A percentile compares a stretch with the other conserved stretches of the same genome.
phyloP scores from a whole-genome alignment of 176 grass and related monocot genomes.

The Carex pumila region DNA sequence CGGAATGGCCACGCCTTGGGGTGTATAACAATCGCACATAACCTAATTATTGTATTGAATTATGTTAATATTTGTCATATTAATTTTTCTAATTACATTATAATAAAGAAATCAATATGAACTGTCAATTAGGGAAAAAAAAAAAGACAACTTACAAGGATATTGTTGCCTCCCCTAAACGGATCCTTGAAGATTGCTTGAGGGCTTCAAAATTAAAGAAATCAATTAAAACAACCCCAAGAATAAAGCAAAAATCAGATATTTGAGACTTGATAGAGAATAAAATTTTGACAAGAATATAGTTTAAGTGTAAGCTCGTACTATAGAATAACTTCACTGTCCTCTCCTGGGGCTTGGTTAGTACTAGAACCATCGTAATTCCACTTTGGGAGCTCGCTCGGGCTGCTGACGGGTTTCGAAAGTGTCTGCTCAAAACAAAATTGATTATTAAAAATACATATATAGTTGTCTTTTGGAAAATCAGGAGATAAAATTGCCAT shows the following conservation, averaged over 20 bases:
- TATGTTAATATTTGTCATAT: too few species aligned
- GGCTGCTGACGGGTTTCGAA: constrained; percentile 47
- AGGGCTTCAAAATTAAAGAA: constrained; percentile 38
- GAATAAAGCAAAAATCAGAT: constrained; percentile 7
- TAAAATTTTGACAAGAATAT: not conserved
- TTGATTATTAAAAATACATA: not conserved
- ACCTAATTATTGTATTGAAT: constrained; percentile 20
- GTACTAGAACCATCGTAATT: constrained; percentile 97
- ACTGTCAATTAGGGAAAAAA: not conserved
- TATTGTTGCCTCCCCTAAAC: constrained; percentile 89
- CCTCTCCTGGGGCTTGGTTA: constrained; percentile 84
- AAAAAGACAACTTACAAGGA: constrained; percentile 52
- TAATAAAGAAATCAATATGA: too few species aligned
- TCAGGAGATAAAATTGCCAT: not conserved
- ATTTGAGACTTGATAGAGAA: not conserved
- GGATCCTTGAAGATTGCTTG: constrained; percentile 97
- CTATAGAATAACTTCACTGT: constrained; percentile 98
- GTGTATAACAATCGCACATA: constrained; percentile 96
- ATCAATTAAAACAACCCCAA: not conserved
- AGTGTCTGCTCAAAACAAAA: constrained; percentile 48
- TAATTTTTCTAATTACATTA: too few species aligned
- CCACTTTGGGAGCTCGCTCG: constrained; percentile 84
- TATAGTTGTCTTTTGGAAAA: not conserved
- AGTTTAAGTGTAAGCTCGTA: constrained; percentile 28
- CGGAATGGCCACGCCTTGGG: constrained; percentile 65